These are phyloP conservation scores for Solanum commersonii DNA, from an alignment of 257 asterid genomes.

Conservation along the genomic window DNA sequence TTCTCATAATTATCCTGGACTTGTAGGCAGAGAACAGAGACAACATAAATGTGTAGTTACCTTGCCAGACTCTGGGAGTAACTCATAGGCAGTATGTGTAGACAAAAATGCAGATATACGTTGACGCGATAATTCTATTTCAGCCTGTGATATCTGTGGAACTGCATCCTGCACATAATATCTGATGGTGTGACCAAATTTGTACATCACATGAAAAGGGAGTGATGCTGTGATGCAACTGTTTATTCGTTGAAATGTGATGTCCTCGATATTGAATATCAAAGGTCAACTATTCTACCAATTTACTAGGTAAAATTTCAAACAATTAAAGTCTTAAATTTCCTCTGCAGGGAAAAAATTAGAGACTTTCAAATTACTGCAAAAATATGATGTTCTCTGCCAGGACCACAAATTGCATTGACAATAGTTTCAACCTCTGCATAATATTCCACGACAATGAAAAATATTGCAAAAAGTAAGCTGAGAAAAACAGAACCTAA, in stretches of 20 bases:
- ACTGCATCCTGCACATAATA: slow-evolving; percentile 38
- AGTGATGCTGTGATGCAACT: background rate
- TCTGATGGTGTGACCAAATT: background rate
- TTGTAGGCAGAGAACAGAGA: background rate
- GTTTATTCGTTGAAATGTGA: background rate
- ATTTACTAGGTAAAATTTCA: background rate
- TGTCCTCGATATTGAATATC: background rate
- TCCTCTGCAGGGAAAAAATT: background rate
- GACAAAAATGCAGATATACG: slow-evolving; percentile 63
- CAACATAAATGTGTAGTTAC: slow-evolving; percentile 14
- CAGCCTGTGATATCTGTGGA: slow-evolving; percentile 47
- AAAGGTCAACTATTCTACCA: background rate
- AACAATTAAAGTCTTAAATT: background rate
- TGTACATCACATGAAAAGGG: background rate
- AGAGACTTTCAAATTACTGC: background rate
- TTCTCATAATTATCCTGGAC: background rate
- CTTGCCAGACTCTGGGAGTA: slow-evolving; percentile 89
- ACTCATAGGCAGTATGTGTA: slow-evolving; percentile 57
- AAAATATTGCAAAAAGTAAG: background rate
- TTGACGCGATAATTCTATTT: slow-evolving; percentile 41
- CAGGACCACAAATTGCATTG: background rate
- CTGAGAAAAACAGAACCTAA: background rate
- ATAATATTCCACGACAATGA: background rate
- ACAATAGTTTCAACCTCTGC: background rate
- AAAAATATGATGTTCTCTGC: background rate